These are phyloP conservation scores for Hygrocybe coccinea DNA, from an alignment of 768 basidiomycete genomes.

Conservation along the genomic window DNA sequence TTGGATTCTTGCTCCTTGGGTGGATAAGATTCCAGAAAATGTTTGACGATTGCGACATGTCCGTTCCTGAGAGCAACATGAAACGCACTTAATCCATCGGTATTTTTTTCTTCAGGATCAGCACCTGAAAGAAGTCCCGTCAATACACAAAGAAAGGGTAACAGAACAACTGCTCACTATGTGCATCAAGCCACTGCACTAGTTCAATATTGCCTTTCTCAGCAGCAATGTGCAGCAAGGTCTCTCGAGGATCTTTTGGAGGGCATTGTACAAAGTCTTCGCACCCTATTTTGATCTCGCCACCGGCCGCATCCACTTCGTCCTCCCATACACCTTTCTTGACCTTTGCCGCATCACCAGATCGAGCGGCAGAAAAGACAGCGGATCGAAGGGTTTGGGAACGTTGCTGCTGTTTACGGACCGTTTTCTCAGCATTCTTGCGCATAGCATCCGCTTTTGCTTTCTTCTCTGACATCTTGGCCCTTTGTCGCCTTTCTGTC, in stretches of 20 bases:
- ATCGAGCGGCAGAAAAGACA: conserved; percentile 62
- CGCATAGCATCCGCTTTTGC: conserved; percentile 47
- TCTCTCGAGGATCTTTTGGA: conserved; percentile 58
- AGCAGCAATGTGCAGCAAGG: conserved; percentile 64
- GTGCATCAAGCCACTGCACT: conserved; percentile 65
- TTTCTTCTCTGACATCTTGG: conserved; percentile 52
- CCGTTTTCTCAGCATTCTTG: conserved; percentile 46
- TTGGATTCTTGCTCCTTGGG: conserved; percentile 49
- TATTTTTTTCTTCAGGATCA: conserved; percentile 66
- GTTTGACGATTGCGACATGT: conserved; percentile 46
- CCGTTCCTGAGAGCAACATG: conserved; percentile 58
- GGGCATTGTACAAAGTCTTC: conserved; percentile 43
- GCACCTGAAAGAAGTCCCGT: conserved; percentile 45
- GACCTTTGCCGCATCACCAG: conserved; percentile 47
- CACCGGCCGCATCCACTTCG: conserved; percentile 64
- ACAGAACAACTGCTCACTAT: conserved; percentile 47
- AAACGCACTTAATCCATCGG: conserved; percentile 54
- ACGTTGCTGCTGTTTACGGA: conserved; percentile 42
- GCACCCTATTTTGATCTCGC: conserved; percentile 57
- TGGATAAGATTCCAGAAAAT: conserved; percentile 59
- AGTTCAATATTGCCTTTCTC: conserved; percentile 51
- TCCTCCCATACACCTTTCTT: conserved; percentile 67
- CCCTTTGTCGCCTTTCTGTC: conserved; percentile 55
- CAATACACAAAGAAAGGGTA: conserved; percentile 15
- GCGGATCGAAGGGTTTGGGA: conserved; percentile 55